phyloP scores from a whole-genome alignment of 306 rosid genomes.

The Acacia crassicarpa region DNA sequence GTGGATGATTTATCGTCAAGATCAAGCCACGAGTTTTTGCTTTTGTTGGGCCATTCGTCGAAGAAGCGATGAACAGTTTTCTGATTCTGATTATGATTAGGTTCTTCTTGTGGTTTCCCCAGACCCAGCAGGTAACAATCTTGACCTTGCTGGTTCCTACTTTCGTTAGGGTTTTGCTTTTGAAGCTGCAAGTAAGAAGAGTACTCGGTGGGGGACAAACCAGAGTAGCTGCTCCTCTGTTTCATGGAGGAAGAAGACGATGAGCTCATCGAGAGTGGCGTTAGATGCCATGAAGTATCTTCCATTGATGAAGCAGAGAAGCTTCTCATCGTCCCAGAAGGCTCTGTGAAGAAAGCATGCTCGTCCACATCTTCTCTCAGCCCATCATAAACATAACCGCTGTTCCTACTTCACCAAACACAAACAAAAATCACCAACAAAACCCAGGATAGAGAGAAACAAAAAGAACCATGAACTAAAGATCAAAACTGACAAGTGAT shows the following conservation, averaged over 20 bases:
- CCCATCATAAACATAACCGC: slow-evolving; percentile 69
- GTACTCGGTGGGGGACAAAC: slow-evolving; percentile 48
- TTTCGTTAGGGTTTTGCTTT: slow-evolving; percentile 45
- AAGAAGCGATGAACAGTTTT: slow-evolving; percentile 89
- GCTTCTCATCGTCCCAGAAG: slow-evolving; percentile 71
- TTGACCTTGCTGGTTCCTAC: slow-evolving; percentile 48
- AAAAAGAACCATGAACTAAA: neutral
- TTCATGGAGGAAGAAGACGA: slow-evolving; percentile 54
- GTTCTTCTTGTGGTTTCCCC: slow-evolving; percentile 49
- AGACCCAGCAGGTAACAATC: slow-evolving; percentile 36
- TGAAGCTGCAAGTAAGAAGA: slow-evolving; percentile 71
- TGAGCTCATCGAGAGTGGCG: slow-evolving; percentile 82
- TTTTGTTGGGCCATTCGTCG: slow-evolving; percentile 87
- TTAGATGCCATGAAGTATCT: slow-evolving; percentile 76
- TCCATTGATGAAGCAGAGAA: slow-evolving; percentile 77
- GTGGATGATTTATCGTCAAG: slow-evolving; percentile 82
- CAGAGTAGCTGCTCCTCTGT: slow-evolving; percentile 64
- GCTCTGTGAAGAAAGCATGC: slow-evolving; percentile 87
- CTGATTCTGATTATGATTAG: slow-evolving; percentile 60
- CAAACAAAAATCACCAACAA: neutral
- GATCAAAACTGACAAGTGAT: slow-evolving; percentile 20
- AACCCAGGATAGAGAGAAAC: neutral
- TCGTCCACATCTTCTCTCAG: slow-evolving; percentile 79
- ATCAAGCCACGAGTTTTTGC: slow-evolving; percentile 76
- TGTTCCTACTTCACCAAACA: slow-evolving; percentile 3